Evolutionary conservation across 352 stramenopile genomes (phyloP), one percentile per base, ranked within the genome.

Genomic region (Phytopythium cucurbitacearum): DNA sequence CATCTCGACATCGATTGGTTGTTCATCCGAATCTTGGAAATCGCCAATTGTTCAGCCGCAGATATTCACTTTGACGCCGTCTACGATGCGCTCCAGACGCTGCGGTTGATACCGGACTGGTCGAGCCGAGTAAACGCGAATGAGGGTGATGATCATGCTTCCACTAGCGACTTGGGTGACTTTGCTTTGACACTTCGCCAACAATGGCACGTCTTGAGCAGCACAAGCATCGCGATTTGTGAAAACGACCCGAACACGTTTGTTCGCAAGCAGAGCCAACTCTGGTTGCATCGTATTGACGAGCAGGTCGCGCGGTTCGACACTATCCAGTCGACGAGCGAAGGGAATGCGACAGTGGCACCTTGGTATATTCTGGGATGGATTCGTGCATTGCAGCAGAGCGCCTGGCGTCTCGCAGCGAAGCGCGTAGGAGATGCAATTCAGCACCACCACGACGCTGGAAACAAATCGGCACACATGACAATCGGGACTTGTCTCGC

Each of bases 241-340:
- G 73, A 69, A 34, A 81, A 82, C 43, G 78, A 89, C 41, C 75
- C 68, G 1, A 89, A 89, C 39, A 39, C 66, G 10, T 84, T 80
- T 21, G 52, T 80, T 13, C 67, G 72, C 12, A 67, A 59, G 3
- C 62, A 72, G 36, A 65, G 44, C 42, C 50, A 57, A 43, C 48
- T 54, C 33, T 44, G 66, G 34, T 40, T 62, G 11, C 55, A 57
- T 37, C 60, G 21, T 3, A 65, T 72, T 36, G 60, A 65, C 7
- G 56, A 63, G 21, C 40, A 45, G 8, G 42, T 82, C 35, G 12
- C 10, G 40, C 53, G 51, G 39, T 48, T 15, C 33, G 1, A 46
- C n/a, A 53, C 40, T 50, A 41, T 34, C 13, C 37, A 13, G 28
- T 32, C n/a, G 36, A 38, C 12, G 8, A 28, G 21, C 21, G 21